Percentiles rank a stretch among this genome's conserved stretches.
Conservation (phyloP, 73 alveolate genomes). For the Halteria grandinella region DNA sequence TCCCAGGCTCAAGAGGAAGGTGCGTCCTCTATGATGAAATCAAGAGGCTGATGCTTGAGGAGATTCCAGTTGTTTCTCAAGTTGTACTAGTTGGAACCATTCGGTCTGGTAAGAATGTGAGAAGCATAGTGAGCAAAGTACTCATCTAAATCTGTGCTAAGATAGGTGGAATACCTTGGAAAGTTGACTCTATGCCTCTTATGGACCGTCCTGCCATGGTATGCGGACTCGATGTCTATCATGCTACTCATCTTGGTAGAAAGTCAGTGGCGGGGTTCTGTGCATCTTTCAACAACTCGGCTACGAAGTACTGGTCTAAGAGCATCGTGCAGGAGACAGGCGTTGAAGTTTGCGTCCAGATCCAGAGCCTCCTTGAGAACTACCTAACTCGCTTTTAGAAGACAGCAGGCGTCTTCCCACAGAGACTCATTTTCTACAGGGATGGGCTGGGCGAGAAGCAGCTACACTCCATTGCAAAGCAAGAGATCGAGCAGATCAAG, state of each 20-base stretch:
- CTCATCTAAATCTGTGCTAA: conserved; percentile 83
- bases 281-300: conserved; percentile 47
- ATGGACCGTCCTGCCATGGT: conserved; percentile 75
- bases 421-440: conserved; percentile 61
- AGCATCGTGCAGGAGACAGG: conserved; percentile 42
- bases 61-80: conserved; percentile 76
- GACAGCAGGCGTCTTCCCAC: conserved; percentile 57
- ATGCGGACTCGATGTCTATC: conserved; percentile 73
- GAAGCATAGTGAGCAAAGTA: conserved; percentile 74
- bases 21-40: conserved; percentile 75
- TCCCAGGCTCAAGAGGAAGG: conserved; percentile 81
- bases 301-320: conserved; percentile 58
- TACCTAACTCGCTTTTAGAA: conserved; percentile 56
- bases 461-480: conserved; percentile 41
- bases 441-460: conserved; percentile 76
- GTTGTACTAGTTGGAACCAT: conserved; percentile 74
- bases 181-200: conserved; percentile 70
- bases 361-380: conserved; percentile 39
- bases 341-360: conserved; percentile 58
- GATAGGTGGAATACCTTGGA: conserved; percentile 86
- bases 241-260: conserved; percentile 22
- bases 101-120: conserved; percentile 60
- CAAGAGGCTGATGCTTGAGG: conserved; percentile 68
- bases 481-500: conserved; percentile 69
- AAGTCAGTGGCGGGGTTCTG: conserved; percentile 63